phyloP scores from a whole-genome alignment of 1,284 basidiomycete species.

The Puccinia hordei region DNA sequence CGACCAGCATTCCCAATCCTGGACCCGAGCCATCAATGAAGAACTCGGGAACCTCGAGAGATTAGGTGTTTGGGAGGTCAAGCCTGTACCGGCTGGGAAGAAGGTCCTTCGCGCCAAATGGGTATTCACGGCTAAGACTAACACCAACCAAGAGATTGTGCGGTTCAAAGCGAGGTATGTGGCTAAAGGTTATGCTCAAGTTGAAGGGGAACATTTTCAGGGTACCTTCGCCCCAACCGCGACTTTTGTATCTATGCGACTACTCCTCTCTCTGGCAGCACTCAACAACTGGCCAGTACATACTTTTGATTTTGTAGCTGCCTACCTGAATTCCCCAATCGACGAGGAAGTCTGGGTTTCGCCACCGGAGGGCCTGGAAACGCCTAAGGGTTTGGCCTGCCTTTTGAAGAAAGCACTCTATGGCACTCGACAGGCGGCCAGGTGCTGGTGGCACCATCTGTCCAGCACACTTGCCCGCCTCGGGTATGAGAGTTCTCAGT shows the following conservation, averaged over 20 bases:
- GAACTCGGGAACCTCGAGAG: not conserved
- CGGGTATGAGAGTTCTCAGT: not conserved
- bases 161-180: constrained; percentile 9
- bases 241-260: not conserved
- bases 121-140: not conserved
- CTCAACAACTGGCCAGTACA: not conserved
- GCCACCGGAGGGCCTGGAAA: not conserved
- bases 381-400: not conserved
- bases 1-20: not conserved
- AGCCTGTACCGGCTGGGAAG: not conserved
- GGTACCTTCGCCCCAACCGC: constrained; percentile 19
- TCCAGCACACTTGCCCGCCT: not conserved
- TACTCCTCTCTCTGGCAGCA: not conserved
- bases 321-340: not conserved
- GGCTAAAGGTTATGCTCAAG: not conserved
- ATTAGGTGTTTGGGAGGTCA: not conserved
- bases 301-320: not conserved
- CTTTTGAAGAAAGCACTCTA: constrained; percentile 14
- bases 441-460: constrained; percentile 24
- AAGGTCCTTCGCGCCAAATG: not conserved
- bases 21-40: constrained; percentile 1
- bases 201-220: not conserved
- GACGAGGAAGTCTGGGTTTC: not conserved
- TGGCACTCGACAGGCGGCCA: constrained; percentile 19
- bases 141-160: too few species aligned